phyloP scores from a whole-genome alignment of 306 rosid genomes.

The Ziziphus jujuba region DNA sequence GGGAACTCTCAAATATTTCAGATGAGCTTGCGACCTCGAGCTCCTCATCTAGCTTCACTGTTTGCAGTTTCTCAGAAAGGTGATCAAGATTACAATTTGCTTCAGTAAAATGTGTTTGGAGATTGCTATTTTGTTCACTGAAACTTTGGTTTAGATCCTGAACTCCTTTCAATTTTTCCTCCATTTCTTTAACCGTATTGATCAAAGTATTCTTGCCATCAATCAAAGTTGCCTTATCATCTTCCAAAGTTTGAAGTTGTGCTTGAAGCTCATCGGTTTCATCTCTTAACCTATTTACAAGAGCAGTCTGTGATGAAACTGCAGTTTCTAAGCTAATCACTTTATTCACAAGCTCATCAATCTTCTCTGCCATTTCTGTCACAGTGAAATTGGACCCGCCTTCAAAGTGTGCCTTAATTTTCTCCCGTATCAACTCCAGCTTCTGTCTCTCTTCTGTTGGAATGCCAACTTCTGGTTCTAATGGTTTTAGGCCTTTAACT shows the following conservation, averaged over 20 bases:
- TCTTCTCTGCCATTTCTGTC: constrained; percentile 82
- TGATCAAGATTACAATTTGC: constrained; percentile 51
- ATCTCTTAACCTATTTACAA: constrained; percentile 53
- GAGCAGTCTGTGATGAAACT: constrained; percentile 74
- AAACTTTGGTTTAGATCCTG: constrained; percentile 54
- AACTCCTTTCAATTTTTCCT: constrained; percentile 46
- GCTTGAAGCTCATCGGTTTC: constrained; percentile 74
- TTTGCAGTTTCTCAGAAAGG: constrained; percentile 55
- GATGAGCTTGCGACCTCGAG: constrained; percentile 25
- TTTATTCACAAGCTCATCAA: constrained; percentile 76
- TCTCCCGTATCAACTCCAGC: constrained; percentile 44
- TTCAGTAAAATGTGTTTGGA: constrained; percentile 60
- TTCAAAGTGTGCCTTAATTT: constrained; percentile 56
- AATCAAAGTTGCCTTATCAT: constrained; percentile 51
- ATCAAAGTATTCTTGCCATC: constrained; percentile 49
- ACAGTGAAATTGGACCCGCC: constrained; percentile 45
- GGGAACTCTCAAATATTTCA: constrained; percentile 15
- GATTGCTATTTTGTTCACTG: constrained; percentile 52
- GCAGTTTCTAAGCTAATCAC: constrained; percentile 73
- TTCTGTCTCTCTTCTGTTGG: constrained; percentile 40
- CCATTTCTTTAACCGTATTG: constrained; percentile 61
- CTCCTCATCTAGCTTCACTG: constrained; percentile 48
- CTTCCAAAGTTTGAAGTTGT: constrained; percentile 60
- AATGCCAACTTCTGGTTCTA: constrained; percentile 28
- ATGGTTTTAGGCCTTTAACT: constrained; percentile 13